Evolutionary conservation across 2,329 filamentous ascomycete species (phyloP).

Genomic region (Dichotomopilus funicola): DNA sequence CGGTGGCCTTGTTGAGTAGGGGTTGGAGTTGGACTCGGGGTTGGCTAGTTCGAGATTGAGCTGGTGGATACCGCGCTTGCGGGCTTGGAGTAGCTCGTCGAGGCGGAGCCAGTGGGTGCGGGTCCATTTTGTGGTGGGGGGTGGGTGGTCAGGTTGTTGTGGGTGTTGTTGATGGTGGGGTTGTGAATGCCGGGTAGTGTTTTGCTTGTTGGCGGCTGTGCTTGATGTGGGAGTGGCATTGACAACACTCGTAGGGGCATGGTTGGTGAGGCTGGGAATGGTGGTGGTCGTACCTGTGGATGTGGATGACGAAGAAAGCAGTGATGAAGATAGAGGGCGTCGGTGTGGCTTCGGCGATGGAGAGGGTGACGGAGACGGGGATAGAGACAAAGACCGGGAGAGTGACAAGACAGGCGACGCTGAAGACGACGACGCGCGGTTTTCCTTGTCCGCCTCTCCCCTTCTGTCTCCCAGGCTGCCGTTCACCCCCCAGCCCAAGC

Average conservation of each 20-base stretch:
- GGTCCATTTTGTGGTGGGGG: slow-evolving; percentile 34
- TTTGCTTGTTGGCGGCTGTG: background rate
- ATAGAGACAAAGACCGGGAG: background rate
- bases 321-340: background rate
- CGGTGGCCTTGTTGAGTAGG: background rate
- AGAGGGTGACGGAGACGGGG: background rate
- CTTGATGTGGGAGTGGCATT: background rate
- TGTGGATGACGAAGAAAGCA: background rate
- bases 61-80: slow-evolving; percentile 37
- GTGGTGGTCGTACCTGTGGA: too few species aligned
- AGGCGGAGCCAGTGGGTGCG: slow-evolving; percentile 48
- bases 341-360: background rate
- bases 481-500: too few species aligned
- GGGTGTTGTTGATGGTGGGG: slow-evolving; percentile 1
- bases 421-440: background rate
- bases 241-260: background rate
- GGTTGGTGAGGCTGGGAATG: background rate
- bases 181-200: background rate
- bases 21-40: background rate
- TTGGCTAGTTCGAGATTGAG: slow-evolving; percentile 29
- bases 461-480: background rate
- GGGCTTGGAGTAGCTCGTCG: slow-evolving; percentile 45
- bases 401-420: background rate
- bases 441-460: slow-evolving; percentile 10
- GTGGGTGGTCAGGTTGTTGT: background rate